phyloP scores from a whole-genome alignment of 2,329 filamentous ascomycete species.

The Alternaria panax region DNA sequence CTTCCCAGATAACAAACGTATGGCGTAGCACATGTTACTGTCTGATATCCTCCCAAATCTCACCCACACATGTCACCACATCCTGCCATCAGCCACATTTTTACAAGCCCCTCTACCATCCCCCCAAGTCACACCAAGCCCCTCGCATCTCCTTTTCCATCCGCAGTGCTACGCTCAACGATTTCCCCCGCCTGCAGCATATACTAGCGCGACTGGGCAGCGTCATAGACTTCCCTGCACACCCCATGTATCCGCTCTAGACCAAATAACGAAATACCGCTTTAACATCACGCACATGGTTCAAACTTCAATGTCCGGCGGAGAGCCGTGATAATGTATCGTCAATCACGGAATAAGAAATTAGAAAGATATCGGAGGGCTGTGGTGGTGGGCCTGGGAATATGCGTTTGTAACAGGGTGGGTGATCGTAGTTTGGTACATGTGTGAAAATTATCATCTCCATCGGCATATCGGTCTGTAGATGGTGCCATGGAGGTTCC shows the following conservation, averaged over 20 bases:
- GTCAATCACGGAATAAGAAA: slow-evolving; percentile 1
- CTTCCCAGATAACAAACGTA: not conserved
- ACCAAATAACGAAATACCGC: not conserved
- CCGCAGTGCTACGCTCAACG: not conserved
- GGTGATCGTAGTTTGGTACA: not conserved
- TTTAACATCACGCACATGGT: not conserved
- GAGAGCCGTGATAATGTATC: slow-evolving; percentile 25
- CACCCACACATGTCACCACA: not conserved
- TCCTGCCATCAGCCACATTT: not conserved
- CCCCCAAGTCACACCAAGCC: not conserved
- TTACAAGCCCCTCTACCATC: not conserved
- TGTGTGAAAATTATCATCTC: not conserved
- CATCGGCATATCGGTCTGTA: not conserved
- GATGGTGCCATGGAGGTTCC: not conserved
- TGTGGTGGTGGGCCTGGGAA: not conserved
- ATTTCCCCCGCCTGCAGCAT: not conserved
- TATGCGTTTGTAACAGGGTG: slow-evolving; percentile 4
- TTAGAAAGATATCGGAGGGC: slow-evolving; percentile 3
- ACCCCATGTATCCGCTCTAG: not conserved
- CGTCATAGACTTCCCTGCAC: slow-evolving; percentile 19
- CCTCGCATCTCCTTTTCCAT: not conserved
- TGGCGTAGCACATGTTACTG: not conserved
- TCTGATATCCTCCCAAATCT: not conserved
- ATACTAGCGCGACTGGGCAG: slow-evolving; percentile 14
- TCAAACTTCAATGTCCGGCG: slow-evolving; percentile 18